Evolutionary conservation across 768 basidiomycete genomes (phyloP), one percentile per base, ranked within the genome.

Genomic region (Lyophyllum decastes): DNA sequence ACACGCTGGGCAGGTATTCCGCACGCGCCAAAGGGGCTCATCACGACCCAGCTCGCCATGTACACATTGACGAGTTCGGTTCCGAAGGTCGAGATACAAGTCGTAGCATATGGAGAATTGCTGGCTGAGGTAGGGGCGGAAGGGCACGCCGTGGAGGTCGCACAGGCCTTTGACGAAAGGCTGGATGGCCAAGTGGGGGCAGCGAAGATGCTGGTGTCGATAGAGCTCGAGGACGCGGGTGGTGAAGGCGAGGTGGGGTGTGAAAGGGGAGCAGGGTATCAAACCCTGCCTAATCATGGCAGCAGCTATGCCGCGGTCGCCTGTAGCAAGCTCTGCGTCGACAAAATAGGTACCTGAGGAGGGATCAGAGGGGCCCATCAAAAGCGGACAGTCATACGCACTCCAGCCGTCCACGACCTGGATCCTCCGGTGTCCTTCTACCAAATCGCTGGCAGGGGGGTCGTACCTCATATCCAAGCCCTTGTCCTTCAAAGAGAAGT

Each of bases 41-140:
- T 71, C 55, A 1, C 68, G 64, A 3, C 56, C 58, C 2, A 78
- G 64, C 0, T 55, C 65, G 14, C 4, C 26, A 17, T 61, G 5
- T 0, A 74, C 66, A 2, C 38, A 53, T 9, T 9, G 6, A 63
- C 22, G 10, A 66, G 62, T 6, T 21, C 30, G 2, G 40, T n/a
- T 26, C 0, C 19, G 61, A 26, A 75, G 55, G 0, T 47, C 25
- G 0, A 70, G 48, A 49, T 70, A 73, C 0, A 71, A 30, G 38
- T 75, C 72, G 44, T 59, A 68, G 21, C 61, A 57, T 2, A 67
- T 68, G 2, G 61, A 55, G 51, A 72, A 72, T 56, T 69, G 66
- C 5, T 61, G 19, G 30, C 54, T 45, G 1, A 69, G 51, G 49
- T 65, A 58, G 1, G 54, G 54, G 25, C 61, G 43, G 53, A 63